These are phyloP conservation scores for Aquilaria sinensis DNA, from an alignment of 345 rosid species.

Conservation along the genomic window DNA sequence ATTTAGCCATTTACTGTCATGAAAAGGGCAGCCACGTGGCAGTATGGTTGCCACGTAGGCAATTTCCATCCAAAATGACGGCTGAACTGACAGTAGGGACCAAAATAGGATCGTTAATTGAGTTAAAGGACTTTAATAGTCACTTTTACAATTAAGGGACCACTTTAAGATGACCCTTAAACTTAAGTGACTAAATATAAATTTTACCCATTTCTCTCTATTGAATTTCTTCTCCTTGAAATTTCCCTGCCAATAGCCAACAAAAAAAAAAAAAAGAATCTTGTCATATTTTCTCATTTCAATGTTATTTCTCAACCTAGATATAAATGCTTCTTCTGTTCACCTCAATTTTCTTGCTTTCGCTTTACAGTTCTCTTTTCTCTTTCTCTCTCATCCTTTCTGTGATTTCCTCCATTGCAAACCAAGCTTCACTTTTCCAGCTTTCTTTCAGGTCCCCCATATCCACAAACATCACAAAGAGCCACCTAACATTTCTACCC, in stretches of 20 bases:
- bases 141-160: too few species aligned
- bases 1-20: too few species aligned
- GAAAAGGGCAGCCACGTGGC: too few species aligned
- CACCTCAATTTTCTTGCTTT: conserved; percentile 27
- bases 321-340: conserved; percentile 40
- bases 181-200: too few species aligned
- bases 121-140: too few species aligned
- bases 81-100: too few species aligned
- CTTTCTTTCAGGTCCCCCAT: conserved; percentile 30
- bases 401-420: conserved; percentile 83
- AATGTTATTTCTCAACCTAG: conserved; percentile 16
- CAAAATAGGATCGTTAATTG: too few species aligned
- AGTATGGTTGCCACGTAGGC: too few species aligned
- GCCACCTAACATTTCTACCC: conserved; percentile 55
- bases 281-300: conserved; percentile 2
- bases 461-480: conserved; percentile 17
- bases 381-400: conserved; percentile 25
- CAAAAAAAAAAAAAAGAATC: too few species aligned
- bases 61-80: too few species aligned
- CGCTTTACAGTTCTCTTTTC: conserved; percentile 30
- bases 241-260: neutral
- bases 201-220: conserved; percentile 11
- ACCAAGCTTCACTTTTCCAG: conserved; percentile 69
- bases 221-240: neutral
- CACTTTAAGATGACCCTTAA: too few species aligned